Evolutionary conservation across 2,329 filamentous ascomycete species (phyloP), one percentile per base, ranked within the genome.

Genomic region (Fonsecaea pedrosoi): DNA sequence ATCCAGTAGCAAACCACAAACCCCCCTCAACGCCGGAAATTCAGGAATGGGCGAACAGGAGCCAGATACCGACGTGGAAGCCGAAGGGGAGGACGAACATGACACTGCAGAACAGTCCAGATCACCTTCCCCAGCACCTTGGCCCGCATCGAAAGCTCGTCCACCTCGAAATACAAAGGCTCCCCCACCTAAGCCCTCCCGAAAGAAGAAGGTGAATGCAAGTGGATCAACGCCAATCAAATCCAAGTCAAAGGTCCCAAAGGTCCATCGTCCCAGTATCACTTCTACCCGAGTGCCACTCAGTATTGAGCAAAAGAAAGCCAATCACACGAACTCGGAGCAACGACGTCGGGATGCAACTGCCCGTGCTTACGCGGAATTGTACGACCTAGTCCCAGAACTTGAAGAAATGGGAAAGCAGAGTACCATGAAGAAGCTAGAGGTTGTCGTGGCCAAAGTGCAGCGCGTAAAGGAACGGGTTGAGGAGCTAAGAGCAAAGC

Each of bases 371-470:
- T 72, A 72, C 45, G 72, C 72, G 9, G 68, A 72, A 62, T 42
- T 73, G 30, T 73, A 70, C 53, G 72, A 73, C 21, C 65, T 72
- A 30, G 72, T 73, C 1, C 72, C 72, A 25, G 72, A 71, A 56
- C 58, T 72, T 3, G 65, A 71, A 37, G 66, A 69, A 18, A 38
- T 66, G 65, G 70, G 71, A 1, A 73, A 72, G 57, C 72, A 71
- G 45, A 73, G 72, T 58, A 71, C 69, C 3, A 72, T 73, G 72
- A 72, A 73, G 57, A 72, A 71, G 64, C 71, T 73, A 5, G 70
- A 72, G 54, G 60, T 70, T 30, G 72, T 73, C 10, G 72, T 73
- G 30, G 66, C 66, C 25, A 71, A 72, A 42, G 69, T 72, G 35
- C 54, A 50, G 25, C 54, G 54, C 18, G 67, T 69, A 25, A 72